phyloP scores from a whole-genome alignment of 192 early-diverging fungal genomes.

The Umbelopsis ramanniana region DNA sequence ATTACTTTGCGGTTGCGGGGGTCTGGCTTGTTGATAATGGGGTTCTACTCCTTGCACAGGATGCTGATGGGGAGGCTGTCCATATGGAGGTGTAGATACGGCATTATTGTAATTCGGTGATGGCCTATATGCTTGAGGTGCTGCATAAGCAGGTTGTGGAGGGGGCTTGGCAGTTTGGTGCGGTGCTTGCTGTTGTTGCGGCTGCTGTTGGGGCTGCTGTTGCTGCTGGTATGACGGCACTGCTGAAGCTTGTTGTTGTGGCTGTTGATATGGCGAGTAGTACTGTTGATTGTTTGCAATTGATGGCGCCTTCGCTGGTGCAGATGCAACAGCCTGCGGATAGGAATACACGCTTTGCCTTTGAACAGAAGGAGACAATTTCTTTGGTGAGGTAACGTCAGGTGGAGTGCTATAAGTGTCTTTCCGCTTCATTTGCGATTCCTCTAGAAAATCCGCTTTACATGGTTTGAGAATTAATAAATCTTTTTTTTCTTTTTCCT shows the following conservation, averaged over 20 bases:
- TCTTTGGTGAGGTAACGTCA: slow-evolving; percentile 1
- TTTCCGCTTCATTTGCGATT: slow-evolving; percentile 5
- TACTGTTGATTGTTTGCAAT: not conserved
- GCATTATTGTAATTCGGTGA: not conserved
- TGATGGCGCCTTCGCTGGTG: slow-evolving; percentile 20
- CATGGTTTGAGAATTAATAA: slow-evolving; percentile 13
- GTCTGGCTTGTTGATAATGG: not conserved
- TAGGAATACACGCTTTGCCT: slow-evolving; percentile 5
- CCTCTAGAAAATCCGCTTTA: slow-evolving; percentile 36
- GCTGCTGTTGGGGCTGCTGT: slow-evolving; percentile 21
- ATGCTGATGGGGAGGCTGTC: not conserved
- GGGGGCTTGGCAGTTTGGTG: not conserved
- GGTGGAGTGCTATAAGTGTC: not conserved
- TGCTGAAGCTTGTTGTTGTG: not conserved
- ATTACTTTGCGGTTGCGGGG: not conserved
- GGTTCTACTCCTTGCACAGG: not conserved
- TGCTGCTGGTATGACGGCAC: slow-evolving; percentile 28
- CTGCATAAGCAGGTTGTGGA: not conserved
- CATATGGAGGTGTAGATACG: not conserved
- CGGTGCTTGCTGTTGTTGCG: slow-evolving; percentile 23
- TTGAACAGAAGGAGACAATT: slow-evolving; percentile 2
- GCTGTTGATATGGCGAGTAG: not conserved
- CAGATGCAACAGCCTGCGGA: slow-evolving; percentile 27
- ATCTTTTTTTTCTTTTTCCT: not conserved
- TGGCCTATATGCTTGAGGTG: not conserved